Percentiles rank a stretch among this genome's conserved stretches.
These are phyloP conservation scores for Didymella glomerata DNA, from an alignment of 2,329 filamentous ascomycete genomes.

Conservation along the genomic window DNA sequence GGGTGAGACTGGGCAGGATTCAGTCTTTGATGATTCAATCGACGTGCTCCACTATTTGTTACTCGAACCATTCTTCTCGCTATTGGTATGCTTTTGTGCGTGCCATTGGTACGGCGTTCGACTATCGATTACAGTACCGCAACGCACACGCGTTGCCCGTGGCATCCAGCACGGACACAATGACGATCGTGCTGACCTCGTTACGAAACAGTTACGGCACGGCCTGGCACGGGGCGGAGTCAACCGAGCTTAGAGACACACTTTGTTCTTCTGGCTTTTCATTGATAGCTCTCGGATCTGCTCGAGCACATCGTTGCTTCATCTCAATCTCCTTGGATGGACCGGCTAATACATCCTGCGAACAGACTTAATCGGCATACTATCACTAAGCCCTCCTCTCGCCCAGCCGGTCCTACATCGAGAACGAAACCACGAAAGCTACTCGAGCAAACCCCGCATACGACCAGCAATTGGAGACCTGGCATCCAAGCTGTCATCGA, in stretches of 20 bases:
- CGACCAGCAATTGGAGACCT: conserved; percentile 31
- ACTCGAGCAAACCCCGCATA: conserved; percentile 30
- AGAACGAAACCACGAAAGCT: conserved; percentile 18
- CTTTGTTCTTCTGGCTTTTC: conserved; percentile 31
- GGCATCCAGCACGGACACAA: conserved; percentile 32
- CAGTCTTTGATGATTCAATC: conserved; percentile 10
- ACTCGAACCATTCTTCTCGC: background rate
- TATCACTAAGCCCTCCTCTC: conserved; percentile 2
- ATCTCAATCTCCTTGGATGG: conserved; percentile 18
- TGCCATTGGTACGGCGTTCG: conserved; percentile 5
- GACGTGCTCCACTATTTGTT: background rate
- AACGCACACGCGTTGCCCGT: conserved; percentile 25
- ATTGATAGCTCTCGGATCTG: conserved; percentile 35
- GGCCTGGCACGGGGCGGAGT: conserved; percentile 27
- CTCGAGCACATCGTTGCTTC: conserved; percentile 15
- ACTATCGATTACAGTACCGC: conserved; percentile 22
- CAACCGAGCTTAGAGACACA: conserved; percentile 33
- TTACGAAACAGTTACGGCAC: conserved; percentile 41
- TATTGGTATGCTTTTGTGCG: background rate
- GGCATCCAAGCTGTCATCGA: conserved; percentile 34
- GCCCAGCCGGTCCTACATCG: conserved; percentile 14
- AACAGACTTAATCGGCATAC: conserved; percentile 12
- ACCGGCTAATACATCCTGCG: conserved; percentile 27
- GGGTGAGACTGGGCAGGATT: conserved; percentile 12
- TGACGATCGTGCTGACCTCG: conserved; percentile 37